Conservation (phyloP, 371 early-diverging fungal species). For the Chytridium lagenaria region DNA sequence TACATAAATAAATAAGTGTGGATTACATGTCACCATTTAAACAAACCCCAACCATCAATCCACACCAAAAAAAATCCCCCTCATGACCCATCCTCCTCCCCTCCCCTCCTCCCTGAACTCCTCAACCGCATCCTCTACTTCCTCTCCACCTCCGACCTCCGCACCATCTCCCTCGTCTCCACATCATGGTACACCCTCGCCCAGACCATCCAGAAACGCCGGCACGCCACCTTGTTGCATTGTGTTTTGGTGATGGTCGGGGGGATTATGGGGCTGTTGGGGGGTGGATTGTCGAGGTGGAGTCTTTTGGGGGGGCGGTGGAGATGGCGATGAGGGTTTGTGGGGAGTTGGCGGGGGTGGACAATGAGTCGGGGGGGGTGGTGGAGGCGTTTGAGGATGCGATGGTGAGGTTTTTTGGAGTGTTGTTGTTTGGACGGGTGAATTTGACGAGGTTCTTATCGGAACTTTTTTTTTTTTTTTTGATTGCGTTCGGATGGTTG, state of each 20-base stretch:
- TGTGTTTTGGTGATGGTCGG: neutral
- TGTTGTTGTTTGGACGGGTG: no score
- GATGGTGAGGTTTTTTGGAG: no score
- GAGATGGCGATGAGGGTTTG: neutral
- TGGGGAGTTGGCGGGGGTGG: neutral
- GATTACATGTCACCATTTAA: no score
- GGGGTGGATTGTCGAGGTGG: neutral
- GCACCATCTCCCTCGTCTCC: neutral
- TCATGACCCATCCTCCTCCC: no score
- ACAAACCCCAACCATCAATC: no score
- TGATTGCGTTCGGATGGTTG: no score
- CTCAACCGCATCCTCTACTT: neutral
- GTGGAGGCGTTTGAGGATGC: neutral
- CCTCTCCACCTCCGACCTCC: neutral
- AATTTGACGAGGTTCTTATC: no score
- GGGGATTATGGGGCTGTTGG: neutral
- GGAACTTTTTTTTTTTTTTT: no score
- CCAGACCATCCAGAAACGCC: neutral
- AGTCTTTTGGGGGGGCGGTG: neutral
- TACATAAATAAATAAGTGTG: no score
- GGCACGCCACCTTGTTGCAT: neutral
- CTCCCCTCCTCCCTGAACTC: neutral
- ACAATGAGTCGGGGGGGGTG: neutral
- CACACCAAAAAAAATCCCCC: no score
- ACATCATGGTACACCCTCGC: neutral